phyloP scores from a whole-genome alignment of 805 yeast species.

The Metahyphopichia silvanorum region DNA sequence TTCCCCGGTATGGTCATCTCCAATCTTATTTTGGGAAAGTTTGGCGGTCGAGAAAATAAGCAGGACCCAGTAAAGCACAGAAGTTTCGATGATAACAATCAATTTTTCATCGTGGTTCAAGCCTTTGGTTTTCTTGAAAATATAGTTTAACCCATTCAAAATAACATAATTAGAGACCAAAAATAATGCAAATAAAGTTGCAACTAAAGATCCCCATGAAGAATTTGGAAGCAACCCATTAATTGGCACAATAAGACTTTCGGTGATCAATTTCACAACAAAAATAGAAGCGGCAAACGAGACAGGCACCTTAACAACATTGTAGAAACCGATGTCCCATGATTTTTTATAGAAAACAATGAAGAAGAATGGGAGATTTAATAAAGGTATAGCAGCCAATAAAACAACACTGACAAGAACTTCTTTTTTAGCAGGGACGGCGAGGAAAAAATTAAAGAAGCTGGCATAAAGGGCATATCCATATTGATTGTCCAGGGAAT shows the following conservation, averaged over 20 bases:
- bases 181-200: slow-evolving; percentile 42
- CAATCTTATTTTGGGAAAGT: slow-evolving; percentile 37
- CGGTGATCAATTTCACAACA: slow-evolving; percentile 19
- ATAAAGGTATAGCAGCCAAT: slow-evolving; percentile 53
- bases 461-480: slow-evolving; percentile 62
- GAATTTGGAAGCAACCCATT: slow-evolving; percentile 37
- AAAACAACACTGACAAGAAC: slow-evolving; percentile 51
- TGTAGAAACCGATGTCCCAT: slow-evolving; percentile 40
- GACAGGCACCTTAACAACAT: slow-evolving; percentile 56
- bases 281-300: slow-evolving; percentile 47
- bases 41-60: slow-evolving; percentile 48
- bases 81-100: slow-evolving; percentile 45
- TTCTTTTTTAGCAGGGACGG: slow-evolving; percentile 50
- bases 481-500: slow-evolving; percentile 3
- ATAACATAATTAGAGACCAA: slow-evolving; percentile 55
- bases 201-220: slow-evolving; percentile 35
- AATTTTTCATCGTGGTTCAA: slow-evolving; percentile 44
- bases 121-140: slow-evolving; percentile 30
- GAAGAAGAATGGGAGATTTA: slow-evolving; percentile 44
- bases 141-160: slow-evolving; percentile 42
- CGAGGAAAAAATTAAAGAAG: slow-evolving; percentile 54
- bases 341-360: slow-evolving; percentile 45
- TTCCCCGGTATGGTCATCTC: slow-evolving; percentile 52
- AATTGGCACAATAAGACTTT: slow-evolving; percentile 12
- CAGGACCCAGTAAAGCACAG: slow-evolving; percentile 54